These are phyloP conservation scores for Nemania diffusa DNA, from an alignment of 2,329 filamentous ascomycete species.

Conservation along the genomic window DNA sequence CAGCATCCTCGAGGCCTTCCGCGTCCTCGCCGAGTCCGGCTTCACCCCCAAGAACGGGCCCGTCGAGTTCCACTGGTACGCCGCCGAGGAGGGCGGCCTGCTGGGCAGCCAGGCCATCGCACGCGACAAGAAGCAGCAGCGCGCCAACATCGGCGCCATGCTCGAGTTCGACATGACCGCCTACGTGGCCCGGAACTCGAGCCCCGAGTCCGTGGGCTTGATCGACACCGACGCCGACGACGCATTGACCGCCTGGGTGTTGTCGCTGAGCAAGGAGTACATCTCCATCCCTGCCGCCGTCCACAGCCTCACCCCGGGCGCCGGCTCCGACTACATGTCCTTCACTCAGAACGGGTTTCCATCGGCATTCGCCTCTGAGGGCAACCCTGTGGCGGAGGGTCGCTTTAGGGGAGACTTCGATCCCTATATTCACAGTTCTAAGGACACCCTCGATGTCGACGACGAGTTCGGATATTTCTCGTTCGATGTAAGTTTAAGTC, in stretches of 20 bases:
- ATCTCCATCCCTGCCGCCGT: constrained; percentile 51
- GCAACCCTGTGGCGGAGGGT: constrained; percentile 49
- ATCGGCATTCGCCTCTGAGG: constrained; percentile 53
- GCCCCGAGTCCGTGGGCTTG: constrained; percentile 52
- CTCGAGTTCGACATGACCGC: constrained; percentile 54
- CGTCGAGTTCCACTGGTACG: constrained; percentile 89
- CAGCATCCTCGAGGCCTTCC: constrained; percentile 81
- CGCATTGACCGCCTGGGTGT: constrained; percentile 51
- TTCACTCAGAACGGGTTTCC: constrained; percentile 54
- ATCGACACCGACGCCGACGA: constrained; percentile 53
- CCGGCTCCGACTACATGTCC: constrained; percentile 56
- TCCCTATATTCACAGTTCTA: constrained; percentile 52
- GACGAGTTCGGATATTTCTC: constrained; percentile 54
- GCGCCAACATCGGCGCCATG: constrained; percentile 57
- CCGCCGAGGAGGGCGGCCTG: constrained; percentile 82
- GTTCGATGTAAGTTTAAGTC: constrained; percentile 48
- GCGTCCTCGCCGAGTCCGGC: constrained; percentile 72
- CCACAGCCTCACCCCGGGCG: constrained; percentile 47
- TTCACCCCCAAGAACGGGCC: constrained; percentile 74
- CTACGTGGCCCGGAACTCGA: constrained; percentile 49
- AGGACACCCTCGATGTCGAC: constrained; percentile 53
- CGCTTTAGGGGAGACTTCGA: constrained; percentile 43
- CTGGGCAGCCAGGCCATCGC: constrained; percentile 65
- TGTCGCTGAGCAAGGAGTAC: constrained; percentile 51
- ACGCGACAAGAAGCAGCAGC: constrained; percentile 68